Conservation (phyloP, 176 grass and related monocot species). For the Tillandsia leiboldiana region DNA sequence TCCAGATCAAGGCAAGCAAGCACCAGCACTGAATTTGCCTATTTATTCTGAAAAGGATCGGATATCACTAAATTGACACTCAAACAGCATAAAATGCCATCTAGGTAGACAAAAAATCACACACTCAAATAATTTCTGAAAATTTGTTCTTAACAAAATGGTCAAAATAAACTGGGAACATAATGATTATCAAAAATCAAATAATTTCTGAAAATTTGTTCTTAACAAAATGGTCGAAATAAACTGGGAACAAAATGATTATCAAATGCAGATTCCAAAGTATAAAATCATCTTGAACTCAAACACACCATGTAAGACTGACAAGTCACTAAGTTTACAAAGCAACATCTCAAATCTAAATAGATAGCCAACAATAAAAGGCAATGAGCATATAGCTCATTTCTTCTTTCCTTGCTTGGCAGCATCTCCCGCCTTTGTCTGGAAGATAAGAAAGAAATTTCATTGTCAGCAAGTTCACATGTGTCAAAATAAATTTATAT, state of each 20-base stretch:
- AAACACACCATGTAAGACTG: neutral
- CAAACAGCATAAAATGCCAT: too few relatives aligned
- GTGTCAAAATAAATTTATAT: too few relatives aligned
- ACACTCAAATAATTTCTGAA: too few relatives aligned
- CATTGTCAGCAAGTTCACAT: neutral
- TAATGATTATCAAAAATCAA: neutral
- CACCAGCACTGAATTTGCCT: too few relatives aligned
- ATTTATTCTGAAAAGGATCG: too few relatives aligned
- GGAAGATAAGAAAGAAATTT: constrained; percentile 4
- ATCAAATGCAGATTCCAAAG: neutral
- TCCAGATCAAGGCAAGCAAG: too few relatives aligned
- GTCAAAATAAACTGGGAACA: neutral
- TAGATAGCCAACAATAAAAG: constrained; percentile 11
- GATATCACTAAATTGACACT: too few relatives aligned
- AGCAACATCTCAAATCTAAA: constrained; percentile 8
- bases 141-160: too few relatives aligned
- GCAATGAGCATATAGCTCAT: constrained; percentile 25
- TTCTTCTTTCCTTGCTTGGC: constrained; percentile 71
- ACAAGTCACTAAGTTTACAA: neutral
- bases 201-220: too few relatives aligned
- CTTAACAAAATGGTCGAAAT: too few relatives aligned
- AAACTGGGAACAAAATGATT: neutral
- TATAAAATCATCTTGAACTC: neutral
- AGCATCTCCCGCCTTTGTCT: constrained; percentile 92
- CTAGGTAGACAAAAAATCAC: too few relatives aligned